Evolutionary conservation across 306 rosid species (phyloP), one percentile per base, ranked within the genome.

Genomic region (Castanea sativa): DNA sequence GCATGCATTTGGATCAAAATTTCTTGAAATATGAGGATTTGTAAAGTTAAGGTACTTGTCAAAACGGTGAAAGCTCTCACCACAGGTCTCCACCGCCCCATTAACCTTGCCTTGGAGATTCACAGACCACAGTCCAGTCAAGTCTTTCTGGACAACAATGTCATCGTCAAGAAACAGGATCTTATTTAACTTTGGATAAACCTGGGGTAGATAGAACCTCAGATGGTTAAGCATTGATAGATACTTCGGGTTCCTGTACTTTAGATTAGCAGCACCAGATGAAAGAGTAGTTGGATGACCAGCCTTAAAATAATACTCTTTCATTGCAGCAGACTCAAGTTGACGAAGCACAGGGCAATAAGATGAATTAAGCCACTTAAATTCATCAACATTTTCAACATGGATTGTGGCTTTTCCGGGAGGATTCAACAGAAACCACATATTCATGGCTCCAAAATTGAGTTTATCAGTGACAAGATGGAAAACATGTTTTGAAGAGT

Each of bases 341-440:
- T 96, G 98, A 57, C 96, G 92, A 79, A 96, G 85, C 73, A 96
- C 98, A n/a, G 98, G 98, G 87, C 97, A 89, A 82, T 91, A 91
- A 16, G 98, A 90, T 69, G 99, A 93, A 86, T 96, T 96, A 78
- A 93, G 84, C 99, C 99, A 96, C 93, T 89, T 91, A 56, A 93
- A 88, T 32, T 96, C 98, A 78, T 91, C 98, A 38, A 96, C 94
- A 88, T 96, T 96, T 80, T 96, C 93, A 76, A 96, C 97, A 78
- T 91, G 91, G 55, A 96, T 88, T 33, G 97, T 89, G 60, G 96
- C 99, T 85, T 93, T 92, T 76, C 97, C 92, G 63, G 99, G 98
- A 83, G 99, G 93, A 77, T 96, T 96, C 86, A 88, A 86, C 74
- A 93, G 93, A 89, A 96, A 96, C 99, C 99, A 96, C 98, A 96